Evolutionary conservation across 305 asterid genomes (phyloP).

Genomic region (Solanum hybrid): DNA sequence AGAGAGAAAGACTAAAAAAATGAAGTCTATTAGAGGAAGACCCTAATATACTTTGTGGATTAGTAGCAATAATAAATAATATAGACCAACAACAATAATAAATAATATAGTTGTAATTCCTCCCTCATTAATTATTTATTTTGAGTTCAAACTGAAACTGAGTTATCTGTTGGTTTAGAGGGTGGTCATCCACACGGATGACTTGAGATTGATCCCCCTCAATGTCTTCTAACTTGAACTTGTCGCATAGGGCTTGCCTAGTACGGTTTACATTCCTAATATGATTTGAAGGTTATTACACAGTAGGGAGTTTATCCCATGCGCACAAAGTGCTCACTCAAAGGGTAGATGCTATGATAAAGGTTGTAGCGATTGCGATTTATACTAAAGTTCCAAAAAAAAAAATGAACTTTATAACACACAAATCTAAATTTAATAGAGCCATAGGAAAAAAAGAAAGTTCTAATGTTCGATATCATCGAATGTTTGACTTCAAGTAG

Average conservation of each 20-base stretch:
- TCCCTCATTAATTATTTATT: background rate
- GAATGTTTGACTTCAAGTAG: background rate
- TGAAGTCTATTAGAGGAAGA: background rate
- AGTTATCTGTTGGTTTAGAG: too few relatives aligned
- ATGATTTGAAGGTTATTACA: accelerated
- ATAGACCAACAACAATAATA: too few relatives aligned
- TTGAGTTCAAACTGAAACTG: background rate
- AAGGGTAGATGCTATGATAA: too few relatives aligned
- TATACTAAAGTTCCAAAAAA: too few relatives aligned
- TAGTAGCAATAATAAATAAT: too few relatives aligned
- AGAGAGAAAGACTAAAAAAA: background rate
- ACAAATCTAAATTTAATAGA: background rate
- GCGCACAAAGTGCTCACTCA: too few relatives aligned
- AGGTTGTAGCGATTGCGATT: accelerated
- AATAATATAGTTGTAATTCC: background rate
- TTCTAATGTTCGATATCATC: background rate
- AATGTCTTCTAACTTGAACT: accelerated
- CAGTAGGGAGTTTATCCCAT: too few relatives aligned
- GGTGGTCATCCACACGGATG: too few relatives aligned
- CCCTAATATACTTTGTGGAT: too few relatives aligned
- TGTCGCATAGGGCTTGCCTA: accelerated
- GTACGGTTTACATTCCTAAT: accelerated
- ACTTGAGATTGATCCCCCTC: accelerated
- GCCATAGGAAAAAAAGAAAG: background rate
- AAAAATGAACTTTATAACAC: background rate